Conservation (phyloP, 108 stramenopile genomes). For the Cyclotella cryptica region DNA sequence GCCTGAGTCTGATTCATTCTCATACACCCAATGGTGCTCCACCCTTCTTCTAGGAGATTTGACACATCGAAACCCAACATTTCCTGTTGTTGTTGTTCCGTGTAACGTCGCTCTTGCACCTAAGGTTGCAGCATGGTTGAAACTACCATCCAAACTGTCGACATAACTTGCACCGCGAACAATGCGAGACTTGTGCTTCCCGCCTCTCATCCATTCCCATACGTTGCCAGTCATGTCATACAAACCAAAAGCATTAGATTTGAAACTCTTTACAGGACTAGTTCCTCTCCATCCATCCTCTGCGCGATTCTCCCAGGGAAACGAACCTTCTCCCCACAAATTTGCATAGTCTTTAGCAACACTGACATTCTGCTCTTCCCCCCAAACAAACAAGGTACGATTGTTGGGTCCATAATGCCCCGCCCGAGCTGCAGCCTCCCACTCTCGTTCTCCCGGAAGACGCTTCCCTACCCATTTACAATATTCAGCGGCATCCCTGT, state of each 20-base stretch:
- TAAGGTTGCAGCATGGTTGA: slow-evolving; percentile 88
- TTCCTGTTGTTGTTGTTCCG: slow-evolving; percentile 85
- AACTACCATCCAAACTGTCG: slow-evolving; percentile 82
- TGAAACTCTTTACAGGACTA: slow-evolving; percentile 82
- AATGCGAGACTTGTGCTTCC: slow-evolving; percentile 86
- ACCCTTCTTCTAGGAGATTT: slow-evolving; percentile 72
- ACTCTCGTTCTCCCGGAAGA: slow-evolving; percentile 91
- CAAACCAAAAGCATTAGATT: slow-evolving; percentile 86
- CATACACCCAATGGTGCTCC: slow-evolving; percentile 79
- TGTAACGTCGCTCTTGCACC: slow-evolving; percentile 82
- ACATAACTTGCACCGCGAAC: slow-evolving; percentile 90
- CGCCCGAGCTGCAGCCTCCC: slow-evolving; percentile 93
- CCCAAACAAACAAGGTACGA: slow-evolving; percentile 81
- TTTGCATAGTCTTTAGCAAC: slow-evolving; percentile 70
- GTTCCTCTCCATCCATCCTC: slow-evolving; percentile 88
- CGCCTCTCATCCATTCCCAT: slow-evolving; percentile 95
- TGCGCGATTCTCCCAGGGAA: slow-evolving; percentile 85
- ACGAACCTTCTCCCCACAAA: slow-evolving; percentile 82
- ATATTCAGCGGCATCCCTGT: slow-evolving; percentile 94
- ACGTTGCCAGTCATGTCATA: slow-evolving; percentile 94
- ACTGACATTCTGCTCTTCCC: slow-evolving; percentile 65
- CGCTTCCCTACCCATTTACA: slow-evolving; percentile 92
- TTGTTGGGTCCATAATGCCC: slow-evolving; percentile 75
- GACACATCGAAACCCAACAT: slow-evolving; percentile 88
- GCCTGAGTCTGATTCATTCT: slow-evolving; percentile 70